These are phyloP conservation scores for Phyllosticta paracitricarpa DNA, from an alignment of 2,329 filamentous ascomycete genomes.

Conservation along the genomic window DNA sequence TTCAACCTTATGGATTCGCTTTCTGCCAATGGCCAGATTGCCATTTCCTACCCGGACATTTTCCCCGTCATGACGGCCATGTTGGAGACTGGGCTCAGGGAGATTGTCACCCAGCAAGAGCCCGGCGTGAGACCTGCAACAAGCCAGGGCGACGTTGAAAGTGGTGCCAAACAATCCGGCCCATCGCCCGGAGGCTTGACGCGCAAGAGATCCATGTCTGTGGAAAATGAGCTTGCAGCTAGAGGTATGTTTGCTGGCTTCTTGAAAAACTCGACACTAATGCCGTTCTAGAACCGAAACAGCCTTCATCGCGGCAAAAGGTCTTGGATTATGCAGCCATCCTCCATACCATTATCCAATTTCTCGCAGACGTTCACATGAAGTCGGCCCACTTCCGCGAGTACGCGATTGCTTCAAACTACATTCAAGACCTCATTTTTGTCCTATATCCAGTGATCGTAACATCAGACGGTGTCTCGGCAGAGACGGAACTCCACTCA, in stretches of 20 bases:
- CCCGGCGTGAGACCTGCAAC: background rate
- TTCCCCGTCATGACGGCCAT: conserved; percentile 73
- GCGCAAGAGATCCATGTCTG: conserved; percentile 55
- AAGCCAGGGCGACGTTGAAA: conserved; percentile 22
- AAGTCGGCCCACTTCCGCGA: conserved; percentile 71
- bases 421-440: conserved; percentile 66
- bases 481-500: conserved; percentile 80
- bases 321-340: conserved; percentile 52
- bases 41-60: conserved; percentile 66
- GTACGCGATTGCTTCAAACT: conserved; percentile 70
- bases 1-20: conserved; percentile 68
- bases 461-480: conserved; percentile 70
- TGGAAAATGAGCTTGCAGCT: conserved; percentile 45
- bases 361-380: conserved; percentile 68
- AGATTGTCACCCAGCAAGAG: conserved; percentile 38
- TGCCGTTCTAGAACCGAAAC: background rate
- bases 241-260: conserved; percentile 18
- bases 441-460: conserved; percentile 83
- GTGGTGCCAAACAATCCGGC: background rate
- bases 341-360: conserved; percentile 66
- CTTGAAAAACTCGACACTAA: background rate
- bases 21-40: conserved; percentile 37
- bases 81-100: conserved; percentile 75
- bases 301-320: conserved; percentile 9
- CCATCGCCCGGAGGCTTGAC: background rate